A percentile compares a stretch with the other conserved stretches of the same genome.
These are phyloP conservation scores for Noccaea caerulescens DNA, from an alignment of 345 rosid species.

Conservation along the genomic window DNA sequence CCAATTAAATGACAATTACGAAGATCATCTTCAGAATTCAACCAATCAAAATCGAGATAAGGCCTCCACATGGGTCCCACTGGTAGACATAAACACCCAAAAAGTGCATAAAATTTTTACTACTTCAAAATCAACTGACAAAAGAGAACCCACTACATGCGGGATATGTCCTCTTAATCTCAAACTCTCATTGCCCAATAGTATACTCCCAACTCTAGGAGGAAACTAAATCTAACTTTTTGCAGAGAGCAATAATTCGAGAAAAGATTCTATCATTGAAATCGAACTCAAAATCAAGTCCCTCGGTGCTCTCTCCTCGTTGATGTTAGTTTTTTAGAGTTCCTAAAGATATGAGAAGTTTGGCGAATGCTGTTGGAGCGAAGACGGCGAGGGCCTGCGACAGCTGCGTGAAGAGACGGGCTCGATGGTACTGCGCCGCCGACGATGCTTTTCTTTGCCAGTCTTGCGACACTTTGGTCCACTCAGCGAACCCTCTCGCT, in stretches of 20 bases:
- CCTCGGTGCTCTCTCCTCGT: constrained; percentile 27
- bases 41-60: constrained; percentile 78
- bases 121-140: constrained; percentile 24
- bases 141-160: constrained; percentile 42
- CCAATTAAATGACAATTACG: constrained; percentile 55
- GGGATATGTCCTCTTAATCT: constrained; percentile 39
- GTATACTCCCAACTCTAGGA: constrained; percentile 24
- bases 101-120: constrained; percentile 30
- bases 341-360: constrained; percentile 45
- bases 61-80: constrained; percentile 49
- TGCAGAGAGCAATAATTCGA: constrained; percentile 18
- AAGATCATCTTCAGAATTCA: constrained; percentile 51
- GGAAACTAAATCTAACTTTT: constrained; percentile 23
- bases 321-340: constrained; percentile 39
- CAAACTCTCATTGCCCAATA: constrained; percentile 13
- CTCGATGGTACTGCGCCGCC: constrained; percentile 93
- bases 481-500: constrained; percentile 87
- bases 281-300: constrained; percentile 2
- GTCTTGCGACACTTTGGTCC: constrained; percentile 76
- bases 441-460: constrained; percentile 99
- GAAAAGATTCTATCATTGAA: constrained; percentile 27
- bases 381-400: constrained; percentile 92
- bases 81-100: constrained; percentile 46
- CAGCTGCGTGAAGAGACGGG: constrained; percentile 71
- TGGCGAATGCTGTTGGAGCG: constrained; percentile 72